Percentiles rank a stretch among this genome's conserved stretches.
These are phyloP conservation scores for Peribolospora kevripleyi DNA, from an alignment of 768 basidiomycete species.

Conservation along the genomic window DNA sequence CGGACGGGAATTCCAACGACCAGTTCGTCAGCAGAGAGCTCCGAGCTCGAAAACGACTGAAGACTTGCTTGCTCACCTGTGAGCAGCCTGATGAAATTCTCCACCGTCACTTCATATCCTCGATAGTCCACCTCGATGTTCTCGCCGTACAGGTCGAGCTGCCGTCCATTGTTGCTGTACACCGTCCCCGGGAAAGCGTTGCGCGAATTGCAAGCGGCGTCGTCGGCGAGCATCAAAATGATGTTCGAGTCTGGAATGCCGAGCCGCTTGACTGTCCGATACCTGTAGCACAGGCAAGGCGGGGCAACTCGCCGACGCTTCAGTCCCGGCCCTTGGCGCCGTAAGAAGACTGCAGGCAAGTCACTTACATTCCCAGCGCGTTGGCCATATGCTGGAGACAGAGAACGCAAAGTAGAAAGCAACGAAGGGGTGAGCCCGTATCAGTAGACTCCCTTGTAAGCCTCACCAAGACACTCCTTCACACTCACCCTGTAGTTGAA, in stretches of 20 bases:
- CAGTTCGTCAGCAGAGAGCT: background rate
- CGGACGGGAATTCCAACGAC: background rate
- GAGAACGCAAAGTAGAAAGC: background rate
- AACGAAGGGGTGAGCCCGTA: background rate
- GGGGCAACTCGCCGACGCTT: background rate
- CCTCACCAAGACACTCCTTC: background rate
- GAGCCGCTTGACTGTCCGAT: conserved; percentile 88
- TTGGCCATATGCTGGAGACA: conserved; percentile 82
- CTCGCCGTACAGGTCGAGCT: conserved; percentile 77
- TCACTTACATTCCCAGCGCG: conserved; percentile 70
- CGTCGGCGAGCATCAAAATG: conserved; percentile 96
- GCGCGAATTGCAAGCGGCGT: conserved; percentile 74
- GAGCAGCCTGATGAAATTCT: conserved; percentile 74
- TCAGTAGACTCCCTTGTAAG: background rate
- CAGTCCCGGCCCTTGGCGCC: background rate
- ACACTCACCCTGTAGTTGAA: conserved; percentile 81
- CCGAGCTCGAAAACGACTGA: background rate
- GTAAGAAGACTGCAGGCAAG: background rate
- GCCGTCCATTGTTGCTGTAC: conserved; percentile 60
- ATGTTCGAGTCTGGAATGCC: conserved; percentile 98
- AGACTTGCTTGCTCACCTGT: conserved; percentile 38
- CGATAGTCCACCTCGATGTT: conserved; percentile 96
- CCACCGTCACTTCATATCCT: conserved; percentile 91
- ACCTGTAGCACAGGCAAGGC: conserved; percentile 29
- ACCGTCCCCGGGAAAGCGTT: conserved; percentile 82